Base-by-base conservation (phyloP, 176 grass and related monocot genomes). In the Oropetium thomaeum region DNA sequence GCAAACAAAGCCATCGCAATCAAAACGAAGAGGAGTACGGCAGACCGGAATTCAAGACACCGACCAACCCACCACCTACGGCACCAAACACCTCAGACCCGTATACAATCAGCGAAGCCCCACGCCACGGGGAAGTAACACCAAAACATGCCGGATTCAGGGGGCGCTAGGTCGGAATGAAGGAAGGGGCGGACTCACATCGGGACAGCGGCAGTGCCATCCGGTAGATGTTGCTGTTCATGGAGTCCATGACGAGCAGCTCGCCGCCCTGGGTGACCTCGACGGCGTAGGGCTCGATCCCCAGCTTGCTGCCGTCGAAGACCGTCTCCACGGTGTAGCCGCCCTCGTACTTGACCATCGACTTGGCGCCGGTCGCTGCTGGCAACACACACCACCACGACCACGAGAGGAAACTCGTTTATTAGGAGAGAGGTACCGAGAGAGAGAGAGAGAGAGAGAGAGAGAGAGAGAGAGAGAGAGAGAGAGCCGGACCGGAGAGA, bases 241-340 rank as follows among this genome's bases (percentile, higher is more conserved):
- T 90, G 29, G 96, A 98, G 69, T 98, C 96, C 63, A 98, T 82
- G 44, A 99, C 76, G 31, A 99, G 76, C 58, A 99, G 89, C 77
- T 99, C 96, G 75, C 87, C 96, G 19, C 83, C 84, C 83, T 88
- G 85, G 54, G 92, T 92, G 84, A 95, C 81, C 80, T 85, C 90
- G 12, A 96, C 89, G 16, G 92, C 28, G 80, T 96, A 86, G 7
- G 92, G 92, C 77, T 99, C 96, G 81, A 98, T 95, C 62, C 96
- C 96, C 28, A 91, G 79, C 87, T 98, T 98, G 71, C 86, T 98
- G 72, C 96, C 92, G 65, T 99, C 96, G 66, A 99, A 96, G 71
- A 99, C 92, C 61, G 92, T 99, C 89, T 99, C 92, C 41, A 99
- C 91, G 8, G 85, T 99, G 82, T 99, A 99, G 4, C 96, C 96